Conservation (phyloP, 495 filamentous ascomycete species). For the Parathielavia hyrcaniae region DNA sequence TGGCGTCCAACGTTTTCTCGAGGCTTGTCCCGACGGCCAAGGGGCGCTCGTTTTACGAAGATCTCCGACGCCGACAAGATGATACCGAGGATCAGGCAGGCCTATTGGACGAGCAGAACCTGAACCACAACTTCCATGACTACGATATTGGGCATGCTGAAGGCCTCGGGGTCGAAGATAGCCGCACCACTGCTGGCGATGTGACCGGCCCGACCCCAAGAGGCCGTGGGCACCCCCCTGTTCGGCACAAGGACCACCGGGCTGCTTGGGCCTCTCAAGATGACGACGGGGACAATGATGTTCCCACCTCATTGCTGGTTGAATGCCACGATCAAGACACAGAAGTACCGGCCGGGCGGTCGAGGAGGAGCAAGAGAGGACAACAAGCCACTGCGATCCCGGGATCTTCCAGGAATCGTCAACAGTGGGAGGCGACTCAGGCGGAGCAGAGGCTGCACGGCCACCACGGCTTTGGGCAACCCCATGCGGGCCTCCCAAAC, state of each 20-base stretch:
- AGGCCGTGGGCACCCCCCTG: slow-evolving; percentile 12
- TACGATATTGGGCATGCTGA: slow-evolving; percentile 60
- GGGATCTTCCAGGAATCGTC: slow-evolving; percentile 49
- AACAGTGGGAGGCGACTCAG: slow-evolving; percentile 63
- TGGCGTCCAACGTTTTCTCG: slow-evolving; percentile 74
- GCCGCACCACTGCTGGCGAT: slow-evolving; percentile 51
- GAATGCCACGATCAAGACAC: slow-evolving; percentile 45
- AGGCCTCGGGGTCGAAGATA: slow-evolving; percentile 59
- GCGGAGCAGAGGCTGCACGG: slow-evolving; percentile 55
- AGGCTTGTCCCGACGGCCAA: slow-evolving; percentile 59
- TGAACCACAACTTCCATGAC: slow-evolving; percentile 60
- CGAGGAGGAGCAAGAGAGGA: slow-evolving; percentile 14
- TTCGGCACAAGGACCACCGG: slow-evolving; percentile 18
- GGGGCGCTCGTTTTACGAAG: slow-evolving; percentile 65
- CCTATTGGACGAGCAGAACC: slow-evolving; percentile 64
- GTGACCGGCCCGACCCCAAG: not conserved
- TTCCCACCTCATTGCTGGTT: slow-evolving; percentile 80
- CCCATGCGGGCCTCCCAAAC: slow-evolving; percentile 22
- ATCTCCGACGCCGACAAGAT: slow-evolving; percentile 57
- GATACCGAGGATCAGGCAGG: slow-evolving; percentile 65
- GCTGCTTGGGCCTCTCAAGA: slow-evolving; percentile 41
- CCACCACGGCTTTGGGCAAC: slow-evolving; percentile 31
- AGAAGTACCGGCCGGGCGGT: slow-evolving; percentile 10
- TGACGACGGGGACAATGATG: slow-evolving; percentile 85
- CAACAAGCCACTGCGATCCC: slow-evolving; percentile 33